Evolutionary conservation across 225 moss, liverwort and hornwort genomes (phyloP).

Genomic region (Climacium dendroides): DNA sequence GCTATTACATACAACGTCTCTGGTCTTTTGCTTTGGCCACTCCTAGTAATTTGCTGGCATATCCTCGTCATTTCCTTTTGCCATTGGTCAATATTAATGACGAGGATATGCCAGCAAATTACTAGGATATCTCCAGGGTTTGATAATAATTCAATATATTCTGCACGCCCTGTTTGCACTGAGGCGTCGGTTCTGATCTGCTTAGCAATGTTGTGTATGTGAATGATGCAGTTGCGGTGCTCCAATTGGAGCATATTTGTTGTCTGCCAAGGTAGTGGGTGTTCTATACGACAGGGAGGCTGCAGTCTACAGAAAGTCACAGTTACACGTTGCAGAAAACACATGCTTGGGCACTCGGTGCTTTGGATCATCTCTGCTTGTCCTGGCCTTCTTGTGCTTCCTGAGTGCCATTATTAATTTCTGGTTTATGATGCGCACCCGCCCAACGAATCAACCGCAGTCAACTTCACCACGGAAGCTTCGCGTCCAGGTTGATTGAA

Average conservation of each 20-base stretch:
- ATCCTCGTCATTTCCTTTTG: not conserved
- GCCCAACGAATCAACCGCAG: not conserved
- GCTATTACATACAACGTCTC: not conserved
- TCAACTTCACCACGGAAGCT: not conserved
- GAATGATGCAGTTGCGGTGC: constrained; percentile 9
- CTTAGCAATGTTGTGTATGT: not conserved
- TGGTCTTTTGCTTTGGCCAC: not conserved
- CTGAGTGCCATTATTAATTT: constrained; percentile 12
- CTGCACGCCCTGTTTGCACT: not conserved
- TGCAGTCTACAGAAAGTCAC: constrained; percentile 1
- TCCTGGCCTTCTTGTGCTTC: constrained; percentile 16
- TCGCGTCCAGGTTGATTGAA: constrained; percentile 5
- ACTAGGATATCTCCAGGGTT: too few species aligned
- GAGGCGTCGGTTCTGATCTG: not conserved
- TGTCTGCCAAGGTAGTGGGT: constrained; percentile 35
- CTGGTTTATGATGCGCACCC: constrained; percentile 38
- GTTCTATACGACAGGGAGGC: constrained; percentile 29
- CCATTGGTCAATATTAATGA: not conserved
- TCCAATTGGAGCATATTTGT: constrained; percentile 22
- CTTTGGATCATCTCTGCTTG: constrained; percentile 29
- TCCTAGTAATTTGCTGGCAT: not conserved
- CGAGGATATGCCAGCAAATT: too few species aligned
- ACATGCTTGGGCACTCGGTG: constrained; percentile 28
- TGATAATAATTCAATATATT: not conserved
- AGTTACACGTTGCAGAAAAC: constrained; percentile 8